phyloP scores from a whole-genome alignment of 805 yeast species.

The Yarrowia sp. region DNA sequence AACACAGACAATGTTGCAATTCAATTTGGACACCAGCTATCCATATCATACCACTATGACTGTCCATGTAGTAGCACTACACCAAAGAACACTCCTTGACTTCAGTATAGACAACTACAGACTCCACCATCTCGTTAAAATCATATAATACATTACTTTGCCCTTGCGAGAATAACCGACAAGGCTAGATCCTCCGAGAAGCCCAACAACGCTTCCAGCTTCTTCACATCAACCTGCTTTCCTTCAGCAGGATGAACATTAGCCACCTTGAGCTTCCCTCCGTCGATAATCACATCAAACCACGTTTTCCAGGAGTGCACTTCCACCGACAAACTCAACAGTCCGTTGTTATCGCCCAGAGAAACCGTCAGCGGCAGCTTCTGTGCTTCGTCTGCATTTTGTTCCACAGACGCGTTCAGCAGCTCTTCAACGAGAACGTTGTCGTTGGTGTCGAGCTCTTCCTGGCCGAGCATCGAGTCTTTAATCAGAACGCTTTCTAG shows the following conservation, averaged over 20 bases:
- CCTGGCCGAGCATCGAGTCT: conserved; percentile 11
- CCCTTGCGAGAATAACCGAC: background rate
- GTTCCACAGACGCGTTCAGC: background rate
- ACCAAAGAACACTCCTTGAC: too few relatives aligned
- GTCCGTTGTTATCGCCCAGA: conserved; percentile 18
- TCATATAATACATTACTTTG: too few relatives aligned
- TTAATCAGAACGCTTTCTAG: conserved; percentile 28
- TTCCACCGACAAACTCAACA: conserved; percentile 11
- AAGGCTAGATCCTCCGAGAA: conserved; percentile 11
- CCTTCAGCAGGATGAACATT: background rate
- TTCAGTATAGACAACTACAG: too few relatives aligned
- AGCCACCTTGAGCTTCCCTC: background rate
- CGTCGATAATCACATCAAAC: conserved; percentile 6
- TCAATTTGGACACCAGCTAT: too few relatives aligned
- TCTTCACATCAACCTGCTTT: background rate
- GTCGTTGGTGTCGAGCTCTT: conserved; percentile 3
- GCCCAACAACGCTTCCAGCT: too few relatives aligned
- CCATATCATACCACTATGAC: too few relatives aligned
- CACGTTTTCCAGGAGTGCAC: conserved; percentile 13
- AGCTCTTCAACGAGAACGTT: conserved; percentile 23
- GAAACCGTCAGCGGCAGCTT: conserved; percentile 2
- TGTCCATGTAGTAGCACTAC: too few relatives aligned
- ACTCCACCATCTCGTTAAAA: too few relatives aligned
- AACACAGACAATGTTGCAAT: too few relatives aligned
- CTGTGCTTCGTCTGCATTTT: background rate